Base-by-base conservation (phyloP, 2,329 filamentous ascomycete species). In the Alternaria postmessia region DNA sequence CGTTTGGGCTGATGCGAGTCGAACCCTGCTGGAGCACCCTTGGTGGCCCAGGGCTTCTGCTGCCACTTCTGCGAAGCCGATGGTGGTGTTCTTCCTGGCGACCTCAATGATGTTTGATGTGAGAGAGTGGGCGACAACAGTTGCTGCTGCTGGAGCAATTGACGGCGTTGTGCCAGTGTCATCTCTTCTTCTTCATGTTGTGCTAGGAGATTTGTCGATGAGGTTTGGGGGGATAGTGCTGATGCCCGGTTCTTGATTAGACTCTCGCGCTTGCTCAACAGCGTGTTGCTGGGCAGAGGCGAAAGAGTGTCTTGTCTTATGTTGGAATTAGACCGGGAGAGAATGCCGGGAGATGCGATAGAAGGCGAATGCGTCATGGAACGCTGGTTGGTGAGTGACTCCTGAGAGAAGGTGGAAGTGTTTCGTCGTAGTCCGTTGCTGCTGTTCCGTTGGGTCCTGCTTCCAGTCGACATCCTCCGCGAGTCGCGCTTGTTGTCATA, bases 81-180 rank as follows among this genome's bases (percentile, higher is more conserved):
- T 4, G 73, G 77, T 1, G 69, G 71, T 11, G 62, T 53, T 28
- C 57, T 51, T 8, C 63, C 54, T 9, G 63, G 67, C 22, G 67
- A 67, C 1, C 59, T 51, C 2, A 63, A 6, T 2, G 66, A 61
- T 5, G 59, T 16, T 41, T 67, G 64, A 12, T 66, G 51, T n/a
- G 63, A 61, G 24, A 65, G 51, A 18, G 44, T 24, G 5, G 62
- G 55, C n/a, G 66, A 54, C 22, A 59, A 53, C 14, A 59, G 42
- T 42, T 73, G 69, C 28, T 78, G 73, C 18, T 72, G 63, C 61
- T 81, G 77, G 11, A 82, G 73, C 16, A 78, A 54, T 16, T 73
- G 71, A 62, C 76, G 72, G 54, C 91, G 88, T 68, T 91, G 87
- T 42, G 87, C 90, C 18, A 95, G 83, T 0, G 91, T 89, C 66